These are phyloP conservation scores for Paecilomyces variotii DNA, from an alignment of 2,329 filamentous ascomycete species.

Conservation along the genomic window DNA sequence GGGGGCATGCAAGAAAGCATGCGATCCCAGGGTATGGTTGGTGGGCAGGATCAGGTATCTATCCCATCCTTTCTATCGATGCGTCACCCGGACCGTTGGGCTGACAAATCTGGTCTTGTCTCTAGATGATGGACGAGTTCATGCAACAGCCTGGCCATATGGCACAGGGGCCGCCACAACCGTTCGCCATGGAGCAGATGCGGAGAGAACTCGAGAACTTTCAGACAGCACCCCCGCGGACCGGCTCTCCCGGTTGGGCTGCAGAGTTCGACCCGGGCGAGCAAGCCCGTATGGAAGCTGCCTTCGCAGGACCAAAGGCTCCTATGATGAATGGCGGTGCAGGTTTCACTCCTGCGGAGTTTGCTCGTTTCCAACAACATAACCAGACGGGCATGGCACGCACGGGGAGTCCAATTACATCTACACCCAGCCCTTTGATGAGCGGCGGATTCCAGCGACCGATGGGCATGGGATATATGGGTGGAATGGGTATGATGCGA, in stretches of 20 bases:
- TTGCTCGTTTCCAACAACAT: slow-evolving; percentile 75
- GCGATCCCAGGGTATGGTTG: slow-evolving; percentile 61
- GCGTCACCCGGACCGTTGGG: no score
- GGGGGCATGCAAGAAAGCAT: slow-evolving; percentile 67
- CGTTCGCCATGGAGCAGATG: slow-evolving; percentile 61
- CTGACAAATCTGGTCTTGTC: slow-evolving; percentile 2
- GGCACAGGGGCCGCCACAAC: slow-evolving; percentile 45
- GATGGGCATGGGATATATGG: slow-evolving; percentile 38
- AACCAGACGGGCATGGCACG: slow-evolving; percentile 50
- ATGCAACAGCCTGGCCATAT: slow-evolving; percentile 67
- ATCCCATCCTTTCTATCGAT: not conserved
- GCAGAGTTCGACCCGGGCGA: slow-evolving; percentile 56
- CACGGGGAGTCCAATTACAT: slow-evolving; percentile 51
- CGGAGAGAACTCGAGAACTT: slow-evolving; percentile 52
- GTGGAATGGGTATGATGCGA: slow-evolving; percentile 39
- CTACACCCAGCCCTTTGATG: slow-evolving; percentile 54
- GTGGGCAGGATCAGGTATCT: slow-evolving; percentile 63
- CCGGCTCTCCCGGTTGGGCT: slow-evolving; percentile 53
- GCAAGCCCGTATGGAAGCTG: slow-evolving; percentile 64
- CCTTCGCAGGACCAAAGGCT: slow-evolving; percentile 49
- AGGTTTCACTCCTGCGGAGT: slow-evolving; percentile 74
- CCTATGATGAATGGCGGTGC: slow-evolving; percentile 39
- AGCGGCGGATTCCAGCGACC: slow-evolving; percentile 40
- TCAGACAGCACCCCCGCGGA: slow-evolving; percentile 42
- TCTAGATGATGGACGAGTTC: slow-evolving; percentile 86